Evolutionary conservation across 192 early-diverging fungal species (phyloP).

Genomic region (Coemansia brasiliensis): DNA sequence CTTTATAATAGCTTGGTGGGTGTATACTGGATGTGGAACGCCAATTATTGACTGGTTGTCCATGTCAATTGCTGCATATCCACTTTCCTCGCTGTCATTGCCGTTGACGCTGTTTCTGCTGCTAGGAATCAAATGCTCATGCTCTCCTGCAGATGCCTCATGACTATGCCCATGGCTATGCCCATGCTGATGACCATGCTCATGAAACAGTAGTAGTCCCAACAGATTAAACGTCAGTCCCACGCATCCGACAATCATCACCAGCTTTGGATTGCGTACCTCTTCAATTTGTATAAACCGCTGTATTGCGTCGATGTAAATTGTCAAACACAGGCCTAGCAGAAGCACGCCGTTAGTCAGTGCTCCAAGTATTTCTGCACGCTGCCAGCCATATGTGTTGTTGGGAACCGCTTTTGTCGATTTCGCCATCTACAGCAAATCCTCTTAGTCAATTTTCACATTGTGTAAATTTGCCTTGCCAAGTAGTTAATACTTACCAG

Average conservation of each 20-base stretch:
- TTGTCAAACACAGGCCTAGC: constrained; percentile 87
- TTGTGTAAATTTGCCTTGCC: neutral
- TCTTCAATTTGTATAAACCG: constrained; percentile 72
- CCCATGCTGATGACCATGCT: constrained; percentile 62
- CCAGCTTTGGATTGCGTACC: constrained; percentile 69
- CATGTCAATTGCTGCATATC: constrained; percentile 18
- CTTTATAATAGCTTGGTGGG: constrained; percentile 56
- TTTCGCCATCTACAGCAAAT: constrained; percentile 56
- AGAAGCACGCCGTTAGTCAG: constrained; percentile 88
- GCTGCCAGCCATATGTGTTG: constrained; percentile 87
- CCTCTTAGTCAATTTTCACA: neutral
- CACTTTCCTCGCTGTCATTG: neutral
- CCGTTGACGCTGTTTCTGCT: neutral
- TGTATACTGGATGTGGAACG: constrained; percentile 56
- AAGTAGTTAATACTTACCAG: constrained; percentile 33
- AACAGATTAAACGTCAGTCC: constrained; percentile 79
- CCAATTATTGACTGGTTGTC: constrained; percentile 54
- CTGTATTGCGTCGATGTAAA: constrained; percentile 83
- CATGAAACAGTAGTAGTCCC: constrained; percentile 82
- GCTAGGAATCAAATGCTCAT: constrained; percentile 26
- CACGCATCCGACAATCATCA: constrained; percentile 75
- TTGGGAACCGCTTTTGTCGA: constrained; percentile 60
- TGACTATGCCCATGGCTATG: constrained; percentile 53
- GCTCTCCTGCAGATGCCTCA: constrained; percentile 33
- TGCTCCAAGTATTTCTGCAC: constrained; percentile 92